A percentile compares a stretch with the other conserved stretches of the same genome.
Conservation (phyloP, 345 rosid species). For the Eutrema heterophyllum region DNA sequence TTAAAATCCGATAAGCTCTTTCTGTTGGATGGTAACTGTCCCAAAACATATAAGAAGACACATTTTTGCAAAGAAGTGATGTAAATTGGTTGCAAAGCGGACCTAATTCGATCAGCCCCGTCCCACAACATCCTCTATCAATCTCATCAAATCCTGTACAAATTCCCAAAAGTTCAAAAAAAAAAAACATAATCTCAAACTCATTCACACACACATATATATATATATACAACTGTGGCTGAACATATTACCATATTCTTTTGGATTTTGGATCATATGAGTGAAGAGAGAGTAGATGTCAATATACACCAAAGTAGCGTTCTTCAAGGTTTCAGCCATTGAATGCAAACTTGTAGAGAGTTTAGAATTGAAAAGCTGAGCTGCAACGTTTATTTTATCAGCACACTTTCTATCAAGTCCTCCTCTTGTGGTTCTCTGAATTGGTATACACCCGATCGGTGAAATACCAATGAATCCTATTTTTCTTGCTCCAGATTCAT, state of each 20-base stretch:
- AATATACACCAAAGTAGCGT: constrained; percentile 34
- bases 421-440: constrained; percentile 50
- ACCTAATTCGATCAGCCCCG: constrained; percentile 51
- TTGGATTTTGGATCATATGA: constrained; percentile 42
- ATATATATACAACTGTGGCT: not conserved
- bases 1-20: constrained; percentile 35
- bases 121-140: constrained; percentile 56
- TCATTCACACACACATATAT: not conserved
- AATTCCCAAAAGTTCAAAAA: not conserved
- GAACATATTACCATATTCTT: constrained; percentile 35
- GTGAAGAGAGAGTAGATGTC: constrained; percentile 38
- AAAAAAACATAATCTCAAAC: not conserved
- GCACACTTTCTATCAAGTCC: constrained; percentile 37
- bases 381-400: constrained; percentile 37
- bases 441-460: constrained; percentile 56
- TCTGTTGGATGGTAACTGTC: constrained; percentile 69
- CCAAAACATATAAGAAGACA: constrained; percentile 53
- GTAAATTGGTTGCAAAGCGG: constrained; percentile 35
- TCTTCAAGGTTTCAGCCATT: constrained; percentile 23
- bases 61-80: constrained; percentile 37
- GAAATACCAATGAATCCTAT: constrained; percentile 43
- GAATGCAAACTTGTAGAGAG: constrained; percentile 29
- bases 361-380: constrained; percentile 51
- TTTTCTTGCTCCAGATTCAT: constrained; percentile 54
- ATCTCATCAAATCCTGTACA: constrained; percentile 46